Conservation (phyloP, 768 basidiomycete species). For the Chiua virens region DNA sequence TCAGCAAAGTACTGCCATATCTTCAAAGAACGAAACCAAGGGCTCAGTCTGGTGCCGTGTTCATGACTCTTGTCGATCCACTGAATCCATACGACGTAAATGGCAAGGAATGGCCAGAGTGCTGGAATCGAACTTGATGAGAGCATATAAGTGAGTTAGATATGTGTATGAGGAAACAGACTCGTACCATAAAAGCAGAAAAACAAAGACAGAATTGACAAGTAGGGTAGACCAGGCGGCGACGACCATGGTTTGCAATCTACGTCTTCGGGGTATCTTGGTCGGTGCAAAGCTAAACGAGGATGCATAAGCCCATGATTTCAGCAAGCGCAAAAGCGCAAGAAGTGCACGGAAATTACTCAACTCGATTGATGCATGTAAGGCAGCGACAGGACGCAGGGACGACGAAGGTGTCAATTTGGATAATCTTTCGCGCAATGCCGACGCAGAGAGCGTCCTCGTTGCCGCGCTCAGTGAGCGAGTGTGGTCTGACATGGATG, state of each 20-base stretch:
- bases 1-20: slow-evolving; percentile 93
- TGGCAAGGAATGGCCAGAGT: slow-evolving; percentile 79
- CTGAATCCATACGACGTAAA: slow-evolving; percentile 77
- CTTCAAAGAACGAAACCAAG: slow-evolving; percentile 67
- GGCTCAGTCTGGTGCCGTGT: slow-evolving; percentile 64
- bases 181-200: slow-evolving; percentile 79
- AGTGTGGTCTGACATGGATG: slow-evolving; percentile 32
- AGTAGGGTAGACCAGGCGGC: slow-evolving; percentile 87
- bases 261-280: slow-evolving; percentile 79
- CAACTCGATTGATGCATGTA: slow-evolving; percentile 78
- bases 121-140: slow-evolving; percentile 77
- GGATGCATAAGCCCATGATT: slow-evolving; percentile 2
- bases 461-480: slow-evolving; percentile 38
- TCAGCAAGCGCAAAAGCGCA: background rate
- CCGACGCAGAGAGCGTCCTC: slow-evolving; percentile 58
- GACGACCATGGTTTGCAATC: slow-evolving; percentile 88
- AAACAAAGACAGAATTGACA: slow-evolving; percentile 60
- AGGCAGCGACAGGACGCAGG: slow-evolving; percentile 58
- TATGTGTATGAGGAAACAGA: background rate
- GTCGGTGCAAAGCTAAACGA: slow-evolving; percentile 75
- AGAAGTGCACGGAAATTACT: slow-evolving; percentile 13
- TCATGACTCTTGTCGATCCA: slow-evolving; percentile 79
- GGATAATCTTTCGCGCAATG: slow-evolving; percentile 62
- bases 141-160: background rate
- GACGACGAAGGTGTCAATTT: slow-evolving; percentile 54